A percentile compares a stretch with the other conserved stretches of the same genome.
Conservation (phyloP, 768 basidiomycete species). For the Lactifluus rugatus region DNA sequence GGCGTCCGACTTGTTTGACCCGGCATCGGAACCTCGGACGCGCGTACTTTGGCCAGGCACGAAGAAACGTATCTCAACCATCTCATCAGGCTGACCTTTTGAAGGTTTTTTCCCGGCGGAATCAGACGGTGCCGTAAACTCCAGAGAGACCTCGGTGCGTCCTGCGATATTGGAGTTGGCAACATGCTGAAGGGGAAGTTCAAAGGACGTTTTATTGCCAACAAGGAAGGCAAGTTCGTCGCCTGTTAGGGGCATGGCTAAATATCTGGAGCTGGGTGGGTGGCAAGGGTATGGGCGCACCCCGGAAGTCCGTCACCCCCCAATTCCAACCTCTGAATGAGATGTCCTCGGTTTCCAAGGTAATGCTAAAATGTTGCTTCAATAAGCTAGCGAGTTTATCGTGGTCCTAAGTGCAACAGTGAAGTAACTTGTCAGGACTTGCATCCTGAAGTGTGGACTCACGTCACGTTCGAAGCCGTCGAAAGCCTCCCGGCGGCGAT, state of each 20-base stretch:
- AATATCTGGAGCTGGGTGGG: neutral
- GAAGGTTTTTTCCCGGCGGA: constrained; percentile 34
- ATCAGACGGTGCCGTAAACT: constrained; percentile 57
- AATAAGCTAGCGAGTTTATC: constrained; percentile 73
- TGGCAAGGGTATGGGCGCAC: constrained; percentile 32
- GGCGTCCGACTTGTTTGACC: constrained; percentile 62
- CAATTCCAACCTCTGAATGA: constrained; percentile 98
- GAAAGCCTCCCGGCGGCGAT: constrained; percentile 72
- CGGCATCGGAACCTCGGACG: constrained; percentile 53
- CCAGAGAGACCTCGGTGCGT: constrained; percentile 97
- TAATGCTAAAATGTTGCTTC: constrained; percentile 80
- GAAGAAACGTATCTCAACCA: constrained; percentile 94
- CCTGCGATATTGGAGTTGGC: constrained; percentile 98
- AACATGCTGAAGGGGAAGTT: constrained; percentile 75
- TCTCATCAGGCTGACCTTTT: constrained; percentile 56
- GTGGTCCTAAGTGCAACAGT: constrained; percentile 53
- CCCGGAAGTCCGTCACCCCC: constrained; percentile 92
- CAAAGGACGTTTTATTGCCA: constrained; percentile 80
- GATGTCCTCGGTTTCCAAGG: constrained; percentile 77
- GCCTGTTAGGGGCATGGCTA: constrained; percentile 36
- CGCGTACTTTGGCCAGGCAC: constrained; percentile 73
- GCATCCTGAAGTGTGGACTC: constrained; percentile 21
- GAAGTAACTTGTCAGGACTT: neutral
- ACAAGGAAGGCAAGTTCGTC: constrained; percentile 88
- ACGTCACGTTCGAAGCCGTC: constrained; percentile 93